Base-by-base conservation (phyloP, 345 rosid species). In the Raphanus sativus region DNA sequence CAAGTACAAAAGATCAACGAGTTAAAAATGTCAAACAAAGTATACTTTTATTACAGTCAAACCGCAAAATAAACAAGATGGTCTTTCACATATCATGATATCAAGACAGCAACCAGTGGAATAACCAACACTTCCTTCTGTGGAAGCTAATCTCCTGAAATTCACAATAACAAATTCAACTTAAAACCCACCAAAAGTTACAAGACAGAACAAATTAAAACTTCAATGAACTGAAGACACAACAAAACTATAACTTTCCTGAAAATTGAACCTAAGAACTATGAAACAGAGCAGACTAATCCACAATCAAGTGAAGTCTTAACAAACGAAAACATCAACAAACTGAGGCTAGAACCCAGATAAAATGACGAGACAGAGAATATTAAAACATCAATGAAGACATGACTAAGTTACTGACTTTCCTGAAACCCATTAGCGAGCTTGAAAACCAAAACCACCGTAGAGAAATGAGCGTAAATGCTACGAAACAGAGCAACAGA, bases 71-170 rank as follows among this genome's bases (percentile, higher is more conserved):
- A 21, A 21, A 21, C 21, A 21, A 21, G 21, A 21, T 21, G 21
- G 21, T 21, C 21, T 21, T 21, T 21, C 21, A 21, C 21, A 21
- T 21, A 21, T 21, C 21, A 21, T 21, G 21, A 21, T 21, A 21
- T 21, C 21, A 21, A 21, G 21, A 21, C 21, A 21, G 21, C 21
- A 21, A 21, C 21, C 21, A 21, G 21, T 21, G 21, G 83, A 77
- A 59, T 72, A 65, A 40, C 21, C 21, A 21, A 21, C 21, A 21
- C 21, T 21, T 21, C 74, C 78, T 42, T 78, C 75, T 15, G 76
- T 40, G 64, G 70, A 71, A 45, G 74, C 61, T 79, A 79, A 80
- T 76, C 72, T 70, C 81, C 89, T 84, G 79, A 58, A 80, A 61
- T 15, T 62, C 38, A 62, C 68, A 68, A 54, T 50, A 48, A 33